Conservation (phyloP, 2,329 filamentous ascomycete species). For the Paraphoma sp. region DNA sequence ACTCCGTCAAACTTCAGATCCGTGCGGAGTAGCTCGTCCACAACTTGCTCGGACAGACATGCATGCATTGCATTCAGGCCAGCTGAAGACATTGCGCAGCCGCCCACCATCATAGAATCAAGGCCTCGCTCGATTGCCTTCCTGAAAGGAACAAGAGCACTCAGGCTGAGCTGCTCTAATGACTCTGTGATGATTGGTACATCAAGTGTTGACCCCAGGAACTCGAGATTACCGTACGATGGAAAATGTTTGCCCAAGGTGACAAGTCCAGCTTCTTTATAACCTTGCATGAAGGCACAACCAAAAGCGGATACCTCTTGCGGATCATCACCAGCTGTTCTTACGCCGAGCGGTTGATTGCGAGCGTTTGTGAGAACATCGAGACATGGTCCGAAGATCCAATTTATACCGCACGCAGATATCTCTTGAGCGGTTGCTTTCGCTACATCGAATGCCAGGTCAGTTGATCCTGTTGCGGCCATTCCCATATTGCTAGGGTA, state of each 20-base stretch:
- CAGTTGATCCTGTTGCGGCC: constrained; percentile 85
- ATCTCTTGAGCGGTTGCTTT: constrained; percentile 94
- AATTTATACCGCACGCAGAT: constrained; percentile 90
- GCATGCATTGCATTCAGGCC: constrained; percentile 96
- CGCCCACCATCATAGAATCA: constrained; percentile 95
- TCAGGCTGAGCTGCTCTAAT: constrained; percentile 89
- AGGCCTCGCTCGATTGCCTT: constrained; percentile 87
- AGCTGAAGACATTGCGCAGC: constrained; percentile 88
- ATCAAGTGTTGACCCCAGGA: constrained; percentile 86
- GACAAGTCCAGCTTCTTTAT: constrained; percentile 86
- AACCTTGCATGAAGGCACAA: constrained; percentile 88
- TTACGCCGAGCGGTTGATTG: constrained; percentile 87
- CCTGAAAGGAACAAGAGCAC: constrained; percentile 87
- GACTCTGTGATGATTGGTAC: constrained; percentile 97
- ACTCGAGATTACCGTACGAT: constrained; percentile 93
- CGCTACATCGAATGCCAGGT: constrained; percentile 87
- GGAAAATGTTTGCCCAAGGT: constrained; percentile 97
- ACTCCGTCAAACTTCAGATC: constrained; percentile 91
- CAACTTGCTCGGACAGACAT: constrained; percentile 89
- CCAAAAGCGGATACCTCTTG: constrained; percentile 94
- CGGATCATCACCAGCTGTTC: constrained; percentile 89
- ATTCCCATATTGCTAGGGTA: constrained; percentile 97
- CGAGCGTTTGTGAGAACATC: constrained; percentile 94
- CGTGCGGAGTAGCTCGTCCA: constrained; percentile 85
- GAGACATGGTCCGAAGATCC: constrained; percentile 91